Conservation (phyloP, 2,329 filamentous ascomycete genomes). For the Xylariaceae sp. region DNA sequence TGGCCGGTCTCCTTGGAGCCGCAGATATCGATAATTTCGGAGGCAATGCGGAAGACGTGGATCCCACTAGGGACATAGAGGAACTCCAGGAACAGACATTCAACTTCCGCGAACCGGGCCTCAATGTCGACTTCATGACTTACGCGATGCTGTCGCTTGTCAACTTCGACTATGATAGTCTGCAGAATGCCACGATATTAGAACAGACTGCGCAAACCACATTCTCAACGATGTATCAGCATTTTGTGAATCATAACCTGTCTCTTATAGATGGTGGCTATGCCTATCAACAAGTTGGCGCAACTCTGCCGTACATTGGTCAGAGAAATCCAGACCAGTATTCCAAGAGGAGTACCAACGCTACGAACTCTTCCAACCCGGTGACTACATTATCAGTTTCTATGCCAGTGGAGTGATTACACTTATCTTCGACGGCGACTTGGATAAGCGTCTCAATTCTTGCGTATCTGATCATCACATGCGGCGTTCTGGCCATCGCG, state of each 20-base stretch:
- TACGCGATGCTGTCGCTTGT: slow-evolving; percentile 18
- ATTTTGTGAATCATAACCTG: slow-evolving; percentile 13
- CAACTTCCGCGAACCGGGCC: slow-evolving; percentile 12
- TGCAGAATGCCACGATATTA: slow-evolving; percentile 8
- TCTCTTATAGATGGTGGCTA: slow-evolving; percentile 9
- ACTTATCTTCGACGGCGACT: slow-evolving; percentile 13
- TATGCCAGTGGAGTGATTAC: slow-evolving; percentile 11
- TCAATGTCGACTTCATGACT: slow-evolving; percentile 15
- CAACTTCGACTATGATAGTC: slow-evolving; percentile 8
- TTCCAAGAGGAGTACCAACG: neutral
- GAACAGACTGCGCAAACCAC: slow-evolving; percentile 11
- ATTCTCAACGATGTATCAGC: slow-evolving; percentile 15
- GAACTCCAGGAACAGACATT: slow-evolving; percentile 13
- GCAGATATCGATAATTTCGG: slow-evolving; percentile 10
- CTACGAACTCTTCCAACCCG: neutral
- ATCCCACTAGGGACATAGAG: slow-evolving; percentile 1
- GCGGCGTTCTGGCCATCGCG: slow-evolving; percentile 3
- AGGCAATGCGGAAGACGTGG: neutral
- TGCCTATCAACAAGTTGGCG: neutral
- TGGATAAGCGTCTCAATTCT: slow-evolving; percentile 17
- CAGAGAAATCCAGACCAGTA: neutral
- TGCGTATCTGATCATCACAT: slow-evolving; percentile 12
- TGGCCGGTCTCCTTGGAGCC: slow-evolving; percentile 10
- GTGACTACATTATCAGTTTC: slow-evolving; percentile 7
- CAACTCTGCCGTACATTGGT: neutral